These are phyloP conservation scores for Steccherinum ochraceum DNA, from an alignment of 768 basidiomycete species.

Conservation along the genomic window DNA sequence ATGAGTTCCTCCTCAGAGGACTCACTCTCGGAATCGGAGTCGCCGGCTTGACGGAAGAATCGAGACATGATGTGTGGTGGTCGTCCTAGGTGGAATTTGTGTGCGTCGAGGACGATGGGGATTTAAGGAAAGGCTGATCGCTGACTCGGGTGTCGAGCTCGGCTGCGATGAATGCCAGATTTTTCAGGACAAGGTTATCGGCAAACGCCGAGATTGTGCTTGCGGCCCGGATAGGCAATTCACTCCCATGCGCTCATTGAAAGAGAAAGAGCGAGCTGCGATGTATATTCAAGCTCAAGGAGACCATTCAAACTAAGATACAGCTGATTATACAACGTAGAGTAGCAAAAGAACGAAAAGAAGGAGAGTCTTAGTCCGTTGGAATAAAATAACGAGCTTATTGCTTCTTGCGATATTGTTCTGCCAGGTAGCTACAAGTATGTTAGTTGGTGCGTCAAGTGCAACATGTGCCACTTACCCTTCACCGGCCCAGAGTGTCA, in stretches of 20 bases:
- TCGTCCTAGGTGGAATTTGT: neutral
- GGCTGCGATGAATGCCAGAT: constrained; percentile 3
- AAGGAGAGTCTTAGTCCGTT: too few species aligned
- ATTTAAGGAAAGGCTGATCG: neutral
- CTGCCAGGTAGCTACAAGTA: constrained; percentile 34
- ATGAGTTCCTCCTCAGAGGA: constrained; percentile 66
- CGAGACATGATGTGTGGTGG: constrained; percentile 75
- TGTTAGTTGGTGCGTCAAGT: constrained; percentile 2
- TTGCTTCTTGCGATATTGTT: constrained; percentile 29
- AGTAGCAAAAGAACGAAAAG: too few species aligned
- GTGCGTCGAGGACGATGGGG: neutral
- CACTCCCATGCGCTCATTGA: neutral
- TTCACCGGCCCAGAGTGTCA: constrained; percentile 60
- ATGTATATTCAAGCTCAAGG: too few species aligned
- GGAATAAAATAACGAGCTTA: too few species aligned
- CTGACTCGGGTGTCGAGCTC: neutral
- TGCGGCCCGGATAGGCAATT: neutral
- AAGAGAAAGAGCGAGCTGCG: too few species aligned
- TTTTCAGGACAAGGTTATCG: constrained; percentile 12
- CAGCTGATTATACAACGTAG: too few species aligned
- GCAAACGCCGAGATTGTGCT: constrained; percentile 3
- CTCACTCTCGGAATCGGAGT: constrained; percentile 79
- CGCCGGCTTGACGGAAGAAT: constrained; percentile 82
- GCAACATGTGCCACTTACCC: constrained; percentile 58
- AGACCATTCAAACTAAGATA: too few species aligned